Evolutionary conservation across 2,329 filamentous ascomycete genomes (phyloP).

Genomic region (Coniochaeta sp.): DNA sequence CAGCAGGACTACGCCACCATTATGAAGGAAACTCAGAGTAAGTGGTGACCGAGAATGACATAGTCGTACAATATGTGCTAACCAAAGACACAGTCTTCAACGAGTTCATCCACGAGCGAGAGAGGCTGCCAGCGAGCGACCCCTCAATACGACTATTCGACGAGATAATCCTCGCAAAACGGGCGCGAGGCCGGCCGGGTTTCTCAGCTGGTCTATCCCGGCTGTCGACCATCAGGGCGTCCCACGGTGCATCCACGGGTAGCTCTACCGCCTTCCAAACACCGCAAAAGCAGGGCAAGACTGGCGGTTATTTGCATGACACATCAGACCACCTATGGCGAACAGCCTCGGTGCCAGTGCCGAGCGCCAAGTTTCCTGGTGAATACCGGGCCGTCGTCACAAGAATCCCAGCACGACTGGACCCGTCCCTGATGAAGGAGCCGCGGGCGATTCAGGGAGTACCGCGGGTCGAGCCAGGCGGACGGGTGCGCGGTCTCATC

Average conservation of each 20-base stretch:
- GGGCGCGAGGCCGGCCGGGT: slow-evolving; percentile 55
- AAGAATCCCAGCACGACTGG: slow-evolving; percentile 73
- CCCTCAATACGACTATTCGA: slow-evolving; percentile 71
- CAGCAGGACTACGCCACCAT: slow-evolving; percentile 58
- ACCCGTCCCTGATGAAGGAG: slow-evolving; percentile 83
- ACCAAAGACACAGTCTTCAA: slow-evolving; percentile 52
- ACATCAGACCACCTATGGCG: slow-evolving; percentile 76
- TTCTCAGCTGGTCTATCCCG: slow-evolving; percentile 59
- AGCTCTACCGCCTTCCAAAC: slow-evolving; percentile 23
- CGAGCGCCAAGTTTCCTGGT: slow-evolving; percentile 54
- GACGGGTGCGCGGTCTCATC: slow-evolving; percentile 40
- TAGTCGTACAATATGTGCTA: slow-evolving; percentile 8
- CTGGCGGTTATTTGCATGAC: slow-evolving; percentile 60
- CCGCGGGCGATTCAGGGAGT: slow-evolving; percentile 83
- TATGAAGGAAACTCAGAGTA: slow-evolving; percentile 63
- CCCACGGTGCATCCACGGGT: slow-evolving; percentile 41
- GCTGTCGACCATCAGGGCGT: slow-evolving; percentile 52
- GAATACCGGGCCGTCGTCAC: slow-evolving; percentile 56
- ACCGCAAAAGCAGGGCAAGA: slow-evolving; percentile 29
- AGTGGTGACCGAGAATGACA: slow-evolving; percentile 11
- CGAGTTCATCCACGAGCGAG: slow-evolving; percentile 78
- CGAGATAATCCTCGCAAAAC: slow-evolving; percentile 76
- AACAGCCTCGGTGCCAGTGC: slow-evolving; percentile 53
- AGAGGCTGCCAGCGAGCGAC: slow-evolving; percentile 55
- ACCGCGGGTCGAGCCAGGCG: slow-evolving; percentile 55